phyloP scores from a whole-genome alignment of 1,284 basidiomycete genomes.

The Cystobasidium slooffiae region DNA sequence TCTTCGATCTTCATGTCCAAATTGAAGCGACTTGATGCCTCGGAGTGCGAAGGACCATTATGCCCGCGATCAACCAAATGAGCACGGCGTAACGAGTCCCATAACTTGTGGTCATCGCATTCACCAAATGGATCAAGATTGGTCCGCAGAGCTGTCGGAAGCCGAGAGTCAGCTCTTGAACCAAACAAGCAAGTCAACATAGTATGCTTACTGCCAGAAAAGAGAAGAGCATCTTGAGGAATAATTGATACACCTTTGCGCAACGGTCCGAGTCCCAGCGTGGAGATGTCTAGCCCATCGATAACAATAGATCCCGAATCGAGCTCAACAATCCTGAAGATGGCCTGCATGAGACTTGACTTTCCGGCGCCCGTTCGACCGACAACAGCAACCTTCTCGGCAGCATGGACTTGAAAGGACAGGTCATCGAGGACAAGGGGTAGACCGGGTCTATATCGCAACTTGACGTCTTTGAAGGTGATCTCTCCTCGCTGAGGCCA shows the following conservation, averaged over 20 bases:
- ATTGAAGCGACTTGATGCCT: slow-evolving; percentile 63
- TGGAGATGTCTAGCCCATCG: slow-evolving; percentile 60
- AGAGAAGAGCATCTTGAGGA: slow-evolving; percentile 77
- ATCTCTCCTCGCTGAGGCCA: slow-evolving; percentile 67
- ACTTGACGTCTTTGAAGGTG: slow-evolving; percentile 55
- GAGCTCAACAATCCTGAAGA: slow-evolving; percentile 62
- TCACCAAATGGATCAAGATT: slow-evolving; percentile 75
- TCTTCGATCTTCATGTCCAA: slow-evolving; percentile 81
- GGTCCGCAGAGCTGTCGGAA: slow-evolving; percentile 68
- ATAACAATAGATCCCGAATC: slow-evolving; percentile 53
- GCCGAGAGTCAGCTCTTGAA: slow-evolving; percentile 60
- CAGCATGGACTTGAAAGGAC: slow-evolving; percentile 59
- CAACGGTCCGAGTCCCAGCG: slow-evolving; percentile 61
- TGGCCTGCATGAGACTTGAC: slow-evolving; percentile 70
- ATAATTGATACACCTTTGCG: slow-evolving; percentile 66
- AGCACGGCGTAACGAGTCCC: slow-evolving; percentile 54
- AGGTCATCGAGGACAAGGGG: slow-evolving; percentile 66
- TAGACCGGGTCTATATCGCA: slow-evolving; percentile 53
- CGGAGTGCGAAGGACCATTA: slow-evolving; percentile 32
- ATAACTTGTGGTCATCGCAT: slow-evolving; percentile 59
- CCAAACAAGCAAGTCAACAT: neutral
- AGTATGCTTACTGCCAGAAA: slow-evolving; percentile 63
- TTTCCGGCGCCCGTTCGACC: slow-evolving; percentile 64
- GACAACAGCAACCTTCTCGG: slow-evolving; percentile 64
- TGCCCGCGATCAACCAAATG: slow-evolving; percentile 50